These are phyloP conservation scores for Mycena kentingensis DNA, from an alignment of 768 basidiomycete species.

Conservation along the genomic window DNA sequence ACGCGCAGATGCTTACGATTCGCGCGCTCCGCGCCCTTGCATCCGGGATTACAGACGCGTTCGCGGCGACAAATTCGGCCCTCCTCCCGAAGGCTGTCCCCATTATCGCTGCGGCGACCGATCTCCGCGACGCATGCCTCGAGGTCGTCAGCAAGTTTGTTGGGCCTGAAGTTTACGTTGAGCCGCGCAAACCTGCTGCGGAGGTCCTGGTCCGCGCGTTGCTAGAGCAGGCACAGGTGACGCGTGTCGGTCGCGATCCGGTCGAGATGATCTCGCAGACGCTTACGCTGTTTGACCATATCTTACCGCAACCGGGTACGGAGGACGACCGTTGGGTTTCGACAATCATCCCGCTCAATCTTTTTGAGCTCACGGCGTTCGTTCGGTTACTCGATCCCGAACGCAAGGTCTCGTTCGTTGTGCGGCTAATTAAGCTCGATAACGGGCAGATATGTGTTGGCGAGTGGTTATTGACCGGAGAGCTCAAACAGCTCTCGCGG, in stretches of 20 bases:
- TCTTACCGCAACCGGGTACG: slow-evolving; percentile 48
- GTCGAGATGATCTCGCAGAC: slow-evolving; percentile 56
- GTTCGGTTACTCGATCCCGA: slow-evolving; percentile 58
- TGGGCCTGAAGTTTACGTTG: slow-evolving; percentile 31
- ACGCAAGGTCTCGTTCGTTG: slow-evolving; percentile 53
- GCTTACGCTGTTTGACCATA: slow-evolving; percentile 55
- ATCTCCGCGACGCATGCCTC: slow-evolving; percentile 52
- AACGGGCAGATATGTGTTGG: slow-evolving; percentile 56
- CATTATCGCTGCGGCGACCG: slow-evolving; percentile 43
- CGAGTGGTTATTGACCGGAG: slow-evolving; percentile 71
- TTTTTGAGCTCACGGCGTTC: slow-evolving; percentile 58
- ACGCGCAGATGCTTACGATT: slow-evolving; percentile 50
- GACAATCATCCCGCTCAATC: slow-evolving; percentile 55
- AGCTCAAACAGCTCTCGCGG: slow-evolving; percentile 53
- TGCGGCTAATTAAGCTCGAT: slow-evolving; percentile 60
- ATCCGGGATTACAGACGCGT: slow-evolving; percentile 51
- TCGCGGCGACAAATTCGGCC: slow-evolving; percentile 54
- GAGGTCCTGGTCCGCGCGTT: slow-evolving; percentile 58
- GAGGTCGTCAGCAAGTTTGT: slow-evolving; percentile 48
- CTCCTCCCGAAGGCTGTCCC: slow-evolving; percentile 43
- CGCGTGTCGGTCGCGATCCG: slow-evolving; percentile 51
- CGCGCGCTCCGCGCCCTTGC: slow-evolving; percentile 51
- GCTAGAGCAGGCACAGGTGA: slow-evolving; percentile 50
- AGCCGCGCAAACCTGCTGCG: slow-evolving; percentile 42
- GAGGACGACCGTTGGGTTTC: slow-evolving; percentile 50